These are phyloP conservation scores for Boletus sensibilis DNA, from an alignment of 768 basidiomycete species.

Conservation along the genomic window DNA sequence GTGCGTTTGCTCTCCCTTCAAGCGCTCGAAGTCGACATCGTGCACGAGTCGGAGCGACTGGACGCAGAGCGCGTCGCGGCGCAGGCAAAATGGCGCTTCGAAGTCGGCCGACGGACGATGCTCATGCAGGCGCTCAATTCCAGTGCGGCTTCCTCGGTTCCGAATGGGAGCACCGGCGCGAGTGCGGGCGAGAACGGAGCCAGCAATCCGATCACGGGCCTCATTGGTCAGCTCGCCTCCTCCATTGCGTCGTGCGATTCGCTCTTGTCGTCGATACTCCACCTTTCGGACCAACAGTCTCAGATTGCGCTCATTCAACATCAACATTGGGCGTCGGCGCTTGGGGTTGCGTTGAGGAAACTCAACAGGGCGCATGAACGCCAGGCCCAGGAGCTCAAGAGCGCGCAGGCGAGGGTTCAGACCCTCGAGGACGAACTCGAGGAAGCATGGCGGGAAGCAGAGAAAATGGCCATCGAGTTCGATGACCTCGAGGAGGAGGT, in stretches of 20 bases:
- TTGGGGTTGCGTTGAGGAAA: conserved; percentile 76
- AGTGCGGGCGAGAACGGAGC: conserved; percentile 26
- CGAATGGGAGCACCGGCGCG: conserved; percentile 2
- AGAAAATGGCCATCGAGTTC: conserved; percentile 68
- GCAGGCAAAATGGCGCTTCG: conserved; percentile 68
- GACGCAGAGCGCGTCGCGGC: conserved; percentile 49
- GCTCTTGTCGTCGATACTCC: conserved; percentile 55
- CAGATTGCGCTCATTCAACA: conserved; percentile 64
- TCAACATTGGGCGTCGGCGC: conserved; percentile 70
- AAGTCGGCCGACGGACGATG: conserved; percentile 65
- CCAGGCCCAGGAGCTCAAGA: conserved; percentile 55
- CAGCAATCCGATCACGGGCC: conserved; percentile 37
- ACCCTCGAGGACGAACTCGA: conserved; percentile 68
- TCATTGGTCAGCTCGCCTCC: conserved; percentile 60
- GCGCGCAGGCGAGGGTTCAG: conserved; percentile 45
- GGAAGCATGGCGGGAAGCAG: conserved; percentile 80
- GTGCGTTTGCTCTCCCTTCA: conserved; percentile 67
- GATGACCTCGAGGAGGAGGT: conserved; percentile 53
- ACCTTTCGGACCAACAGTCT: conserved; percentile 57
- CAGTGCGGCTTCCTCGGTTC: conserved; percentile 34
- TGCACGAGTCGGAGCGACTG: conserved; percentile 59
- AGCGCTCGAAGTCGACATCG: conserved; percentile 57
- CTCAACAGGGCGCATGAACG: conserved; percentile 72
- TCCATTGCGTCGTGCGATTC: conserved; percentile 58
- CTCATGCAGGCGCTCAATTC: conserved; percentile 68